These are phyloP conservation scores for Mycena indigotica DNA, from an alignment of 768 basidiomycete species.

Conservation along the genomic window DNA sequence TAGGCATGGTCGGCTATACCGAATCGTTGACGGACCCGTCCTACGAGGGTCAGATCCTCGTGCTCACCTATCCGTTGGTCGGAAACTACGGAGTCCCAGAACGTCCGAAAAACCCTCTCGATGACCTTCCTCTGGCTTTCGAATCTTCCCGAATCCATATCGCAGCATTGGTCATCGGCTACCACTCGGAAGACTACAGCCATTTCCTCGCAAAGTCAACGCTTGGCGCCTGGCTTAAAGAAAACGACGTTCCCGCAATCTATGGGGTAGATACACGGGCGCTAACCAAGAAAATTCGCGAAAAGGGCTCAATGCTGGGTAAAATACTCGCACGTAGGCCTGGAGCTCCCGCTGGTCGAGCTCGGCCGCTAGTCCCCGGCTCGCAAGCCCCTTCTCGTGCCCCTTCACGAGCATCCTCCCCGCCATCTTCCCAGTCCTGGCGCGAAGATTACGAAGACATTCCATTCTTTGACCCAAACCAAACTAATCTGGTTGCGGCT, in stretches of 20 bases:
- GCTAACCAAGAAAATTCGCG: conserved; percentile 93
- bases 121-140: conserved; percentile 73
- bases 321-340: conserved; percentile 71
- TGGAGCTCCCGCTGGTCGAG: conserved; percentile 43
- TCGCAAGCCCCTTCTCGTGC: conserved; percentile 38
- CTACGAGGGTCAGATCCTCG: conserved; percentile 96
- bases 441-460: conserved; percentile 80
- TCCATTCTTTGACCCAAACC: conserved; percentile 87
- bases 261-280: conserved; percentile 96
- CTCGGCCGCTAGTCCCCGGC: conserved; percentile 32
- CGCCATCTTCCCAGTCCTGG: conserved; percentile 64
- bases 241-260: conserved; percentile 91
- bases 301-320: conserved; percentile 92
- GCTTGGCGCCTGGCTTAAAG: conserved; percentile 90
- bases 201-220: conserved; percentile 92
- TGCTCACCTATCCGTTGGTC: conserved; percentile 94
- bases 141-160: conserved; percentile 96
- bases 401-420: conserved; percentile 53
- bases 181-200: conserved; percentile 92
- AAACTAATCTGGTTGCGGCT: conserved; percentile 84
- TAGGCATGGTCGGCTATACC: conserved; percentile 99
- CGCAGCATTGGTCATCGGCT: conserved; percentile 86
- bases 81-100: conserved; percentile 97
- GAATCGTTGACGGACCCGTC: conserved; percentile 98
- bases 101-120: conserved; percentile 51